Conservation (phyloP, 805 yeast genomes). For the Candida morakotiae region DNA sequence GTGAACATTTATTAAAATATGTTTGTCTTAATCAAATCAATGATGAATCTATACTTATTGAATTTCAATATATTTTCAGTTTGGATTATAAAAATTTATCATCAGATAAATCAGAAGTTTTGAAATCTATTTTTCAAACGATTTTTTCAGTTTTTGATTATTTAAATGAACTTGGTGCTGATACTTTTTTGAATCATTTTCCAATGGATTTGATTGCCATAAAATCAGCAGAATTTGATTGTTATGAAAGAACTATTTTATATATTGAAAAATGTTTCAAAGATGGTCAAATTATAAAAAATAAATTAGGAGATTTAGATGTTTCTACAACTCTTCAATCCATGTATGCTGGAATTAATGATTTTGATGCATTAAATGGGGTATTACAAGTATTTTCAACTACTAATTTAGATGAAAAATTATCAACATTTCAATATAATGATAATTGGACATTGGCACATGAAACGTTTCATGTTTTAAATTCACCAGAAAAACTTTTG, state of each 20-base stretch:
- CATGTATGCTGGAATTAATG: conserved; percentile 84
- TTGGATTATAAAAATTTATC: conserved; percentile 41
- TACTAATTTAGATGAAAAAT: conserved; percentile 66
- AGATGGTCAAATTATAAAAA: conserved; percentile 19
- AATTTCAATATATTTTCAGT: conserved; percentile 56
- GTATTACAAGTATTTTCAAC: conserved; percentile 69
- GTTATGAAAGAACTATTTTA: conserved; percentile 82
- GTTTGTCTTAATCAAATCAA: conserved; percentile 43
- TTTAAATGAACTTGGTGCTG: conserved; percentile 47
- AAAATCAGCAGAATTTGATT: conserved; percentile 76
- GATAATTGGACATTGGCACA: conserved; percentile 86
- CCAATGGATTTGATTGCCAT: conserved; percentile 71
- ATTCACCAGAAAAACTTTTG: conserved; percentile 54
- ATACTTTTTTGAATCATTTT: conserved; percentile 47
- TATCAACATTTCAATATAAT: conserved; percentile 76
- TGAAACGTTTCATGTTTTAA: conserved; percentile 71
- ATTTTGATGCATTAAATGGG: conserved; percentile 87
- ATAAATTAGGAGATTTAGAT: conserved; percentile 30
- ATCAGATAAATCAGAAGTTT: conserved; percentile 52
- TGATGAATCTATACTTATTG: conserved; percentile 24
- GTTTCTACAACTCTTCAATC: conserved; percentile 56
- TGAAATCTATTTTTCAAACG: conserved; percentile 65
- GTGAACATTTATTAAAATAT: conserved; percentile 74
- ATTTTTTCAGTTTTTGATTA: conserved; percentile 80
- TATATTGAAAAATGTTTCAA: conserved; percentile 77